Evolutionary conservation across 768 basidiomycete species (phyloP).

Genomic region (Mycena amicta): DNA sequence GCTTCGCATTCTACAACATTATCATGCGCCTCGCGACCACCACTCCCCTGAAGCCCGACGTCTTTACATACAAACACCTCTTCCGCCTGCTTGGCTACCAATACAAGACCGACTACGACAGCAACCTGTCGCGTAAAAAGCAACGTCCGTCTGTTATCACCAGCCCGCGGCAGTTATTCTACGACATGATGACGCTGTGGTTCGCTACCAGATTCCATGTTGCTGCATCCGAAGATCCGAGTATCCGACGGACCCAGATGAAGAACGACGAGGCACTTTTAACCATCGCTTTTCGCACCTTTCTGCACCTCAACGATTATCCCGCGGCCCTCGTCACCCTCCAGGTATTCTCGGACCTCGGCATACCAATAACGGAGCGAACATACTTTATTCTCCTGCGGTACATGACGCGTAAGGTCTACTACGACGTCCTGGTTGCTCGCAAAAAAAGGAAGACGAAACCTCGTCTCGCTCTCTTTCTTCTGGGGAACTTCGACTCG

Average conservation of each 20-base stretch:
- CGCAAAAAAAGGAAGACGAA: background rate
- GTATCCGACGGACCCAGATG: conserved; percentile 8
- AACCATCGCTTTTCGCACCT: conserved; percentile 45
- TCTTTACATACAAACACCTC: conserved; percentile 45
- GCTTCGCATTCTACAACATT: conserved; percentile 46
- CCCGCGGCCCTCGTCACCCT: conserved; percentile 47
- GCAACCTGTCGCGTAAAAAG: conserved; percentile 23
- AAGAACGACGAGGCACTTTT: conserved; percentile 29
- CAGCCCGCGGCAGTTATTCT: conserved; percentile 45
- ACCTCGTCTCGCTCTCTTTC: conserved; percentile 3
- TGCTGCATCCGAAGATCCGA: conserved; percentile 32
- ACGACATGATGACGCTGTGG: conserved; percentile 42
- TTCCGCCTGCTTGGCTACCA: conserved; percentile 35
- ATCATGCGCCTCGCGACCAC: conserved; percentile 36
- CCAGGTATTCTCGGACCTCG: conserved; percentile 30
- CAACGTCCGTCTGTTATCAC: conserved; percentile 27
- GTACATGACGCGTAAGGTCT: conserved; percentile 29
- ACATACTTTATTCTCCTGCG: conserved; percentile 45
- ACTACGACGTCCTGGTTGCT: conserved; percentile 14
- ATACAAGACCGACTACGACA: conserved; percentile 20
- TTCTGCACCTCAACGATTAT: conserved; percentile 49
- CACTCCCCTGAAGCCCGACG: conserved; percentile 40
- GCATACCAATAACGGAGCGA: conserved; percentile 34
- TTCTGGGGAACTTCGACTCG: conserved; percentile 10
- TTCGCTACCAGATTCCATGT: conserved; percentile 14